Evolutionary conservation across 2,329 filamentous ascomycete genomes (phyloP).

Genomic region (Botrytis medusae): DNA sequence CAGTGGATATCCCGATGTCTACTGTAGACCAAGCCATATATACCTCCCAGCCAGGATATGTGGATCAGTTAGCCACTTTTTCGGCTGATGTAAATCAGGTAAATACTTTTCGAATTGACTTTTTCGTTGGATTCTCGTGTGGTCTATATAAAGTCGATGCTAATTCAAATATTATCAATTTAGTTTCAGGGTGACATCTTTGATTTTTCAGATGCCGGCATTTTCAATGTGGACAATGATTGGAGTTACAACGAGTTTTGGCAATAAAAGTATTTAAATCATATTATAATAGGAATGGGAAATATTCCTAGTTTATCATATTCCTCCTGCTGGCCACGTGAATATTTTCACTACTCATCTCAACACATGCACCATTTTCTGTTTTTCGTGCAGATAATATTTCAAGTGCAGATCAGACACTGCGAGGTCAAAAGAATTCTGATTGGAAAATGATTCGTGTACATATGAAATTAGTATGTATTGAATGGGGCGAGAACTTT

Average conservation of each 20-base stretch:
- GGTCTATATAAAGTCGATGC: background rate
- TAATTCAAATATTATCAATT: background rate
- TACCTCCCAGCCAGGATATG: background rate
- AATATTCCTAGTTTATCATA: background rate
- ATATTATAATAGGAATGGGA: background rate
- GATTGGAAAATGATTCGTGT: background rate
- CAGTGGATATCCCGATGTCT: background rate
- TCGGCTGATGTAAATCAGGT: background rate
- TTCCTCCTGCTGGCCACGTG: background rate
- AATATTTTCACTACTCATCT: background rate
- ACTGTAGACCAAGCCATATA: constrained; percentile 6
- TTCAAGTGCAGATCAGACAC: background rate
- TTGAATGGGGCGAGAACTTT: background rate
- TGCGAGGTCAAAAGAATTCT: background rate
- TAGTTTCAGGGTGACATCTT: constrained; percentile 11
- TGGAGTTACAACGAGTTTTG: constrained; percentile 11
- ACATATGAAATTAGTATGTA: background rate
- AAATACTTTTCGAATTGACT: background rate
- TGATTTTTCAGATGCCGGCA: constrained; percentile 4
- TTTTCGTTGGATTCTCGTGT: background rate
- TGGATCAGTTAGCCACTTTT: background rate
- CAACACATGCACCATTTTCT: background rate
- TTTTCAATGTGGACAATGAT: constrained; percentile 14
- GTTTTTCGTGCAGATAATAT: background rate
- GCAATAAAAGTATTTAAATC: background rate